Conservation (phyloP, 257 asterid genomes). For the Avicennia marina region DNA sequence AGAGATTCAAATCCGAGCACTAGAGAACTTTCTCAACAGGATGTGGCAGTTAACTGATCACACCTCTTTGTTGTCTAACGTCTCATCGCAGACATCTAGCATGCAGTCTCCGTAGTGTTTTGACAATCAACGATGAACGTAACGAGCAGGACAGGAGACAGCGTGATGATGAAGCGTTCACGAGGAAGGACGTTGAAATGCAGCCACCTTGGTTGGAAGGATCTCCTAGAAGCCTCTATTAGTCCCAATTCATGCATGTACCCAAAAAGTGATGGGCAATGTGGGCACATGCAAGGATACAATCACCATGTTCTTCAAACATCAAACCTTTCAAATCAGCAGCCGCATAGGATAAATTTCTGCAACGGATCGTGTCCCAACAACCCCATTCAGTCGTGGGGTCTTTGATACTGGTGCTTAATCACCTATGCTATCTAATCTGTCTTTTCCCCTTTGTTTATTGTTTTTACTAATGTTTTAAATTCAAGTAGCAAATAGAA, state of each 20-base stretch:
- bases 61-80: constrained; percentile 30
- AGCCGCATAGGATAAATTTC: constrained; percentile 5
- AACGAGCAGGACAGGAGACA: no score
- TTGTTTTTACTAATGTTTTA: neutral
- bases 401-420: constrained; percentile 17
- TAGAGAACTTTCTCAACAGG: constrained; percentile 48
- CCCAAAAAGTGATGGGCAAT: constrained; percentile 6
- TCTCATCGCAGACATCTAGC: constrained; percentile 22
- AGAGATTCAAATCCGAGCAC: constrained; percentile 45
- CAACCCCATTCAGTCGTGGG: constrained; percentile 29
- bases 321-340: constrained; percentile 34
- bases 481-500: no score
- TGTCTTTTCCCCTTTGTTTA: neutral
- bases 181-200: constrained; percentile 18
- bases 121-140: no score
- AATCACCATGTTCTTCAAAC: constrained; percentile 13
- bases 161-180: neutral
- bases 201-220: constrained; percentile 42
- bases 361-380: constrained; percentile 25
- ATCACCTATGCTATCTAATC: no score
- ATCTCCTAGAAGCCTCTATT: constrained; percentile 59
- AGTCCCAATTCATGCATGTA: constrained; percentile 12
- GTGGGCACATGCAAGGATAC: constrained; percentile 11
- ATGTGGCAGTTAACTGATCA: constrained; percentile 61
- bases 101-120: no score